These are phyloP conservation scores for Orbilia blumenaviensis DNA, from an alignment of 2,329 filamentous ascomycete genomes.

Conservation along the genomic window DNA sequence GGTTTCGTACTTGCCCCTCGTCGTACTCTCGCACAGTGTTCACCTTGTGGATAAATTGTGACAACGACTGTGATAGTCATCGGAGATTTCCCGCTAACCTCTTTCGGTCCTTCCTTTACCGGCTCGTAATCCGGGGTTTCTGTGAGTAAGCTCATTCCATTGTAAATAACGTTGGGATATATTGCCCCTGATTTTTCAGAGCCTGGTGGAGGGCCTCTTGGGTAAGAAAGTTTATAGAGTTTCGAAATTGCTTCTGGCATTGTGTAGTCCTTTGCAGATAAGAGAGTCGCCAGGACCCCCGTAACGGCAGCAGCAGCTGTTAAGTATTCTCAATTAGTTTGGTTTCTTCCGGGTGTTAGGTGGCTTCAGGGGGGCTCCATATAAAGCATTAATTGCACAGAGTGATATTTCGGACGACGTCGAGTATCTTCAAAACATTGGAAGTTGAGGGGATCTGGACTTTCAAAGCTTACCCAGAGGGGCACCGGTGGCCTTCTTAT, in stretches of 20 bases:
- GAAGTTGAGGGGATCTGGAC: too few species aligned
- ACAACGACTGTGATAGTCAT: background rate
- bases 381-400: too few species aligned
- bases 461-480: background rate
- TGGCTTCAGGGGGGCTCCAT: too few species aligned
- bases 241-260: background rate
- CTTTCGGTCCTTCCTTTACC: background rate
- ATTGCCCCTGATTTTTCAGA: background rate
- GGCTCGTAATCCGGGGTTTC: background rate
- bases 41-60: background rate
- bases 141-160: background rate
- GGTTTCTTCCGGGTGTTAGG: too few species aligned
- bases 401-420: too few species aligned
- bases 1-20: too few species aligned
- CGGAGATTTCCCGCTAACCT: background rate
- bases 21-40: background rate
- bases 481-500: background rate
- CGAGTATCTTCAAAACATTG: too few species aligned
- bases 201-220: background rate
- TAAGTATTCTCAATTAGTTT: background rate
- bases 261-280: background rate
- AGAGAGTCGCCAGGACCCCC: slow-evolving; percentile 1
- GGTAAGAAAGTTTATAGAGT: slow-evolving; percentile 1
- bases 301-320: background rate
- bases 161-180: background rate